Percentiles rank a stretch among this genome's conserved stretches.
Conservation (phyloP, 352 stramenopile genomes). For the Phytopythium cucurbitacearum region DNA sequence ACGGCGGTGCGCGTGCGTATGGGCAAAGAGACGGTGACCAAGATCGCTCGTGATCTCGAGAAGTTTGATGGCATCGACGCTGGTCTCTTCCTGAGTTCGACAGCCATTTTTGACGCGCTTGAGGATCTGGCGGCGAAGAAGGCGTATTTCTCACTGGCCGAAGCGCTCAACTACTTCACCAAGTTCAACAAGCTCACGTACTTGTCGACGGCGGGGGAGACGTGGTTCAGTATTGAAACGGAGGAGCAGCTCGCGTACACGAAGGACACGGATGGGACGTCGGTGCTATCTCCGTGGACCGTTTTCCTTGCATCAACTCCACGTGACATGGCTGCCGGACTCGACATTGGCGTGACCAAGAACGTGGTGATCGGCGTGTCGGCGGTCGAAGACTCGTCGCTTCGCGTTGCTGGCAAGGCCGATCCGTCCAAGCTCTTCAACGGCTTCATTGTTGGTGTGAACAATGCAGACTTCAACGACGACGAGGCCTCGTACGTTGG, state of each 20-base stretch:
- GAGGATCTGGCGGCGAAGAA: slow-evolving; percentile 55
- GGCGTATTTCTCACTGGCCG: slow-evolving; percentile 69
- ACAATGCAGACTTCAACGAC: slow-evolving; percentile 33
- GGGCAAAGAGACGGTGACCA: slow-evolving; percentile 48
- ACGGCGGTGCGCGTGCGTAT: slow-evolving; percentile 66
- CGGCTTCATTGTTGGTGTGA: slow-evolving; percentile 68
- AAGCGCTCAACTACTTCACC: slow-evolving; percentile 71
- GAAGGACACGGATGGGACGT: slow-evolving; percentile 61
- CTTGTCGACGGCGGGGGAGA: slow-evolving; percentile 58
- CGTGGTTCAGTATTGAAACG: slow-evolving; percentile 83
- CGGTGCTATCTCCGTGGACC: slow-evolving; percentile 68
- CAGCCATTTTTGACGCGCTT: slow-evolving; percentile 64
- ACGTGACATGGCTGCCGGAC: slow-evolving; percentile 4
- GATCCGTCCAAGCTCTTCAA: slow-evolving; percentile 50
- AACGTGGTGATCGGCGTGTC: slow-evolving; percentile 77
- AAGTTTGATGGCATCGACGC: slow-evolving; percentile 67
- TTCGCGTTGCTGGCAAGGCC: slow-evolving; percentile 61
- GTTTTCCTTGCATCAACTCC: slow-evolving; percentile 70
- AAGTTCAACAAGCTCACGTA: slow-evolving; percentile 60
- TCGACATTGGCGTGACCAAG: slow-evolving; percentile 47
- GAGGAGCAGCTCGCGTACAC: slow-evolving; percentile 77
- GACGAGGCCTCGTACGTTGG: slow-evolving; percentile 13
- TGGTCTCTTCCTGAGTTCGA: slow-evolving; percentile 67
- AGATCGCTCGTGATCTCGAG: slow-evolving; percentile 50
- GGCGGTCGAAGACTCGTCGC: slow-evolving; percentile 48